Base-by-base conservation (phyloP, 2,329 filamentous ascomycete species). In the Pseudogymnoascus sp. region DNA sequence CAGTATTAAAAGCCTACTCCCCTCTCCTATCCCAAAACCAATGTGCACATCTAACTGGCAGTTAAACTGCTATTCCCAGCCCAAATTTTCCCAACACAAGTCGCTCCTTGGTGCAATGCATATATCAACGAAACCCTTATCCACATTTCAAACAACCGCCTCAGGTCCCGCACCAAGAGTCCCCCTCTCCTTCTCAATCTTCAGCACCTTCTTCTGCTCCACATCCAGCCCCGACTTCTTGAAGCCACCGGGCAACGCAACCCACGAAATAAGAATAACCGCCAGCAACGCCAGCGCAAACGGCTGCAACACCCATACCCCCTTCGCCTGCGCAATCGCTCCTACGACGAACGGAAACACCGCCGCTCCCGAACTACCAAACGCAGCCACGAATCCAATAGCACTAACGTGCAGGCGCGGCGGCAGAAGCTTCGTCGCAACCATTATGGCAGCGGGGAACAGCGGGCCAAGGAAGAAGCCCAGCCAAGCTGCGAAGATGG, bases 381-480 rank as follows among this genome's bases (percentile, higher is more conserved):
- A 85, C 0, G 90, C 89, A 0, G 88, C 85, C 0, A 87, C 87
- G 68, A 95, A 93, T 0, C 90, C 90, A 65, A 95, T 90, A 0
- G 87, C 85, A n/a, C 82, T 84, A 42, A 94, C 88, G 69, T 95
- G 91, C 27, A 91, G 77, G 64, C 89, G 81, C 39, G 78, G 79
- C 0, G 90, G 89, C 1, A 95, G 77, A 3, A 94, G 77, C 67
- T 90, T 92, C 0, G 88, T 90, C 4, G 86, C 84, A 0, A 84
- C 84, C 0, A 92, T 85, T 8, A 94, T 81, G 0, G 84, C 88
- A 1, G 86, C 87, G 0, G 90, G 89, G 70, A 92, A 94, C 18
- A 94, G 74, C 0, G 90, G 90, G 0, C 90, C 90, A 0, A 93
- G 79, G 69, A 92, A 90, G 78, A 93, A 90, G 0, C 90, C 90